Evolutionary conservation across 179 eudicot genomes (phyloP), one percentile per base, ranked within the genome.

Genomic region (Corrigiola litoralis): DNA sequence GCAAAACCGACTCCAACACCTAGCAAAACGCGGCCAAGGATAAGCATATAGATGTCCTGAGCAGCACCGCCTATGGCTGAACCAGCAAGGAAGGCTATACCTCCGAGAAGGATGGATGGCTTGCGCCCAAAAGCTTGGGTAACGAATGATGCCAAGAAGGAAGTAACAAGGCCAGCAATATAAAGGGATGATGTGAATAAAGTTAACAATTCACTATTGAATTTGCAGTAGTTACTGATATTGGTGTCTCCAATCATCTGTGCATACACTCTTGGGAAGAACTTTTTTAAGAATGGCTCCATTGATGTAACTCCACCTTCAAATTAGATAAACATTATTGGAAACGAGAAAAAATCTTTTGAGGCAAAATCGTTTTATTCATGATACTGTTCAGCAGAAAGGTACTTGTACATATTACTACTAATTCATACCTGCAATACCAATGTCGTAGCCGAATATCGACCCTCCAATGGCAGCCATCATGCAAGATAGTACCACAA

Each of bases 251-350:
- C 65, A 44, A 28, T 60, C 79, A 75, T 75, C 52, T 66, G 66
- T 11, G 5, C 12, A 41, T 75, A 75, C 42, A 75, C 75, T 7
- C 38, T 70, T 7, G 68, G 75, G 68, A 70, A 75, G 60, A 70
- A 75, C 66, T 38, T 66, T 41, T 14, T 54, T 32, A 75, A 60
- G 53, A 75, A 75, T 27, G 79, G 68, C 59, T 60, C 75, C 75
- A 75, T 75, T 60, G 79, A 75, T 60, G 79, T 70, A 27, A 75
- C 79, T 29, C 79, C 79, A 66, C 79, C 79, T 75, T 34, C 59
- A 66, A 6, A 28, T 13, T 34, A 1, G 10, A 4, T 42, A 1
- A 7, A 18, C 25, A 28, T 32, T 7, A 48, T 47, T 38, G 14
- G 18, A 41, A 54, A 31, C 12, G 13, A 28, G 0, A 52, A 54